Percentiles rank a stretch among this genome's conserved stretches.
Evolutionary conservation across 345 rosid species (phyloP).

Genomic region (Syzygium oleosum): DNA sequence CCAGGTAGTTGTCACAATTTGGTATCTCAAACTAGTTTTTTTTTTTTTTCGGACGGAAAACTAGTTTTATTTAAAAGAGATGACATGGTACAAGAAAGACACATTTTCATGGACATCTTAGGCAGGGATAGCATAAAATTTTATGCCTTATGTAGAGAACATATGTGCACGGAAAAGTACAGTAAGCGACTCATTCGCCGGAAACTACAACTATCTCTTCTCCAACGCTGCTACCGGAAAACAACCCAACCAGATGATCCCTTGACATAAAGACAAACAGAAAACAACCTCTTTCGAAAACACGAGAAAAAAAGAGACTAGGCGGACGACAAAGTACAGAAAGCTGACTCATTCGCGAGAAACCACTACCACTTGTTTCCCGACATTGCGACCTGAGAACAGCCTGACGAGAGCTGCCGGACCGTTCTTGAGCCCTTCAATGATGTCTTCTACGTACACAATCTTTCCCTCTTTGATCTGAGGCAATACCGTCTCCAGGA

Average conservation of each 20-base stretch:
- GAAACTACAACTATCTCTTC: slow-evolving; percentile 9
- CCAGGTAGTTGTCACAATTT: too few species aligned
- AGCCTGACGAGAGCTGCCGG: slow-evolving; percentile 15
- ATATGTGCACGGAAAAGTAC: not conserved
- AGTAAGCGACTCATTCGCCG: not conserved
- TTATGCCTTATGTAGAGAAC: not conserved
- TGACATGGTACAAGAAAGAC: too few species aligned
- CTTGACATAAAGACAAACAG: too few species aligned
- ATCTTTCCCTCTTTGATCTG: slow-evolving; percentile 10
- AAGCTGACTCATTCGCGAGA: not conserved
- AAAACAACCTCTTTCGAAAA: too few species aligned
- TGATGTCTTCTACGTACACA: slow-evolving; percentile 10
- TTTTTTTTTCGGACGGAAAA: too few species aligned
- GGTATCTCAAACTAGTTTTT: not conserved
- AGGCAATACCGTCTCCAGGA: slow-evolving; percentile 12
- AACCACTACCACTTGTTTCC: slow-evolving; percentile 11
- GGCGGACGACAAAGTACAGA: not conserved
- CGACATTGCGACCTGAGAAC: slow-evolving; percentile 6
- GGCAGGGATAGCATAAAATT: not conserved
- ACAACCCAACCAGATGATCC: not conserved
- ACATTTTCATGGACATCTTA: not conserved
- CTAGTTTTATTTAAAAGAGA: not conserved
- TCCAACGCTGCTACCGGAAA: slow-evolving; percentile 6
- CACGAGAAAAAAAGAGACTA: too few species aligned
- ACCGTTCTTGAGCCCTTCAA: slow-evolving; percentile 6